phyloP scores from a whole-genome alignment of 129 eudicot species.

The Kitagawia praeruptora region DNA sequence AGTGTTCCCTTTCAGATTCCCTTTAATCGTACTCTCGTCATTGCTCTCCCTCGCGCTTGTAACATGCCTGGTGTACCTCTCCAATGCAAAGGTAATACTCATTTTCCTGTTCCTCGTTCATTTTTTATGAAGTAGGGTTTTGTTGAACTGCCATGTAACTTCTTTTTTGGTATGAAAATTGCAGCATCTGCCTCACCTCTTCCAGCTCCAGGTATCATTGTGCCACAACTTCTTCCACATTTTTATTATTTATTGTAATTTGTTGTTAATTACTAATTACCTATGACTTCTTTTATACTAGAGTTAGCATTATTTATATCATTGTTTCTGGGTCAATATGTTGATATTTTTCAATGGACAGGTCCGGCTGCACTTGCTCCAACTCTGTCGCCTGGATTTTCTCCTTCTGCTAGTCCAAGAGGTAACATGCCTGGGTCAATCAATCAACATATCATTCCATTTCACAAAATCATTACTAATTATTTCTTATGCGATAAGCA shows the following conservation, averaged over 20 bases:
- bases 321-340: not conserved
- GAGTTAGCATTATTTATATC: not conserved
- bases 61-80: slow-evolving; percentile 80
- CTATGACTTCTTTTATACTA: not conserved
- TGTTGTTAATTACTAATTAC: not conserved
- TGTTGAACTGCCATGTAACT: not conserved
- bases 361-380: slow-evolving; percentile 51
- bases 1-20: slow-evolving; percentile 71
- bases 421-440: slow-evolving; percentile 11
- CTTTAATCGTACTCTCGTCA: slow-evolving; percentile 51
- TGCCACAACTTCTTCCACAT: not conserved
- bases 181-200: slow-evolving; percentile 59
- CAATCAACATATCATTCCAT: not conserved
- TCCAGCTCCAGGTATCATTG: slow-evolving; percentile 77
- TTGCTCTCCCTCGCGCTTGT: slow-evolving; percentile 75
- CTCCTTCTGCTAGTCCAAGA: slow-evolving; percentile 37
- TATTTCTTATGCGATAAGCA: slow-evolving; percentile 4
- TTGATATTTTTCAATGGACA: slow-evolving; percentile 6
- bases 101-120: not conserved
- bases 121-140: not conserved
- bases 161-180: not conserved
- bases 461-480: not conserved
- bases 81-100: slow-evolving; percentile 57
- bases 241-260: not conserved
- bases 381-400: slow-evolving; percentile 27